These are phyloP conservation scores for Cystofilobasidium capitatum DNA, from an alignment of 768 basidiomycete species.

Conservation along the genomic window DNA sequence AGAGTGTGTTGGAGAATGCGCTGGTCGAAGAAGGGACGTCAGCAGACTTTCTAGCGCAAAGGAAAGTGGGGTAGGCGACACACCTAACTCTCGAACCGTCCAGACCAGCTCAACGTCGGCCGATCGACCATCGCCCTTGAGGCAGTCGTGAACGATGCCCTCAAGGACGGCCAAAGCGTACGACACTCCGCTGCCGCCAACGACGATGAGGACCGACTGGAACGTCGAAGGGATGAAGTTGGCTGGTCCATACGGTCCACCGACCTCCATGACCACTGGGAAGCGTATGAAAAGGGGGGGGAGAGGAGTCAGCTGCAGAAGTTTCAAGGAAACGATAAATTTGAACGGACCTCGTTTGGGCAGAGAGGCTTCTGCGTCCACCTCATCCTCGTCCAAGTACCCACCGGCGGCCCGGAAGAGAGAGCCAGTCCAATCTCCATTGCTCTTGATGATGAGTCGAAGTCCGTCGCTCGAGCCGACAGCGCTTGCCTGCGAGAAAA, in stretches of 20 bases:
- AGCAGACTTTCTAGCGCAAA: not conserved
- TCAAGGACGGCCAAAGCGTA: conserved; percentile 26
- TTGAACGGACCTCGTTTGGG: not conserved
- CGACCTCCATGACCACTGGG: conserved; percentile 17
- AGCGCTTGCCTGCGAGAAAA: conserved; percentile 8
- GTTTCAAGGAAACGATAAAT: not conserved
- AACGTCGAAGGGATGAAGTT: conserved; percentile 28
- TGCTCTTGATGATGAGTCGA: conserved; percentile 18
- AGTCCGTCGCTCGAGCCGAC: conserved; percentile 10
- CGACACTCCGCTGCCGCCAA: conserved; percentile 27
- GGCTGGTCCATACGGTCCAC: conserved; percentile 28
- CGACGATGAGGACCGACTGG: conserved; percentile 27
- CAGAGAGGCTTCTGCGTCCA: not conserved
- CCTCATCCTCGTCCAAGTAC: not conserved
- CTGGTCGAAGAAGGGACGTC: conserved; percentile 13
- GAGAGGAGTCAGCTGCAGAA: not conserved
- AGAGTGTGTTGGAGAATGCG: conserved; percentile 21
- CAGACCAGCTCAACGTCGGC: conserved; percentile 25
- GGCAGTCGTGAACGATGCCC: conserved; percentile 27
- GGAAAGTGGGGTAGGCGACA: not conserved
- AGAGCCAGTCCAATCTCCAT: conserved; percentile 28
- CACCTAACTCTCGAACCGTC: conserved; percentile 25
- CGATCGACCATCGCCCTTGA: conserved; percentile 11
- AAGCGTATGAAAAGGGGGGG: not conserved
- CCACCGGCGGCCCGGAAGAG: conserved; percentile 24